Evolutionary conservation across 345 rosid genomes (phyloP).

Genomic region (Rhodomyrtus tomentosa): DNA sequence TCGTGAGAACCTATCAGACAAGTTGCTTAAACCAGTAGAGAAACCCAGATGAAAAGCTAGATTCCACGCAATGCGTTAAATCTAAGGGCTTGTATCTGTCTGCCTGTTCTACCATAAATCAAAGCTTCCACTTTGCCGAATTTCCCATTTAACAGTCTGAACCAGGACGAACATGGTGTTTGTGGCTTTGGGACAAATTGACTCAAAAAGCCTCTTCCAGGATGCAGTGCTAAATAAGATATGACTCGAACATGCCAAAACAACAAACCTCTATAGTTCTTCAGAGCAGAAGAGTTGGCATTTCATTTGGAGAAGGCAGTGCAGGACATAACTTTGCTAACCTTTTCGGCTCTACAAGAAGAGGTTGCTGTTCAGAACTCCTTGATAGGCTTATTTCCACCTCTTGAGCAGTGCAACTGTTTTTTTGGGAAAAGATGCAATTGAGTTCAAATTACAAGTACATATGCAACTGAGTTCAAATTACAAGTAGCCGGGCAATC

Average conservation of each 20-base stretch:
- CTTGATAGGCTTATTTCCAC: constrained; percentile 31
- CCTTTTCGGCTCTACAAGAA: constrained; percentile 55
- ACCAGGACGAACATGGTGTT: not conserved
- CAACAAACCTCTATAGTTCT: not conserved
- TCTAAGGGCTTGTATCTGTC: not conserved
- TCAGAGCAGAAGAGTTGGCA: not conserved
- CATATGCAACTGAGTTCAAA: not conserved
- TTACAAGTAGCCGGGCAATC: not conserved
- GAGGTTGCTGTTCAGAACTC: constrained; percentile 31
- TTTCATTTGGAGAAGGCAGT: not conserved
- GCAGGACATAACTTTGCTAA: constrained; percentile 2
- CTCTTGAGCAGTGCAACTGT: constrained; percentile 45
- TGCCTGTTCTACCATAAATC: not conserved
- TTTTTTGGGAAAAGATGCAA: constrained; percentile 6
- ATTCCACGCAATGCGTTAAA: not conserved
- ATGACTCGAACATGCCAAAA: not conserved
- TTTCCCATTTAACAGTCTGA: not conserved
- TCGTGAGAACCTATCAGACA: not conserved
- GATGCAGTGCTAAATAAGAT: not conserved
- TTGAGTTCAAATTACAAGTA: not conserved
- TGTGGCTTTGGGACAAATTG: not conserved
- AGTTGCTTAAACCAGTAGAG: not conserved
- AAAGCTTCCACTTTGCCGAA: not conserved
- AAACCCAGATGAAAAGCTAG: not conserved
- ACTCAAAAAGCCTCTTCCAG: not conserved